Conservation (phyloP, 2,329 filamentous ascomycete genomes). For the Epichloe coenophiala region DNA sequence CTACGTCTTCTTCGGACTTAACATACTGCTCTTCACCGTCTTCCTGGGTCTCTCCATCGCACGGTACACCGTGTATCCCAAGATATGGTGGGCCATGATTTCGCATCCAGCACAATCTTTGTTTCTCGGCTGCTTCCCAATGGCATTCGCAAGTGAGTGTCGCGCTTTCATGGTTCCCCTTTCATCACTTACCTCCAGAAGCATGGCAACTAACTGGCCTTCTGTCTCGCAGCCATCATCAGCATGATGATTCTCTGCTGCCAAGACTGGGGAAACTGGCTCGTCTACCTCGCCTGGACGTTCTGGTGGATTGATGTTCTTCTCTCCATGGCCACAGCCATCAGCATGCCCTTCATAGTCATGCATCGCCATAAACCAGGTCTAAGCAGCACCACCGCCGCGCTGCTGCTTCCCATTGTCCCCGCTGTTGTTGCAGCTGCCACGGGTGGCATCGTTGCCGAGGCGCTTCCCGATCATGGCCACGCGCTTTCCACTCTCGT, state of each 20-base stretch:
- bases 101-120: constrained; percentile 52
- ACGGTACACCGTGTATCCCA: constrained; percentile 51
- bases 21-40: constrained; percentile 40
- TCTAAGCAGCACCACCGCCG: constrained; percentile 47
- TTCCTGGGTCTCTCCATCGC: constrained; percentile 41
- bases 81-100: constrained; percentile 54
- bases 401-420: constrained; percentile 52
- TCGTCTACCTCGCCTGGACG: constrained; percentile 40
- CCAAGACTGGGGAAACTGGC: constrained; percentile 46
- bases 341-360: constrained; percentile 44
- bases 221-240: constrained; percentile 33
- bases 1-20: constrained; percentile 46
- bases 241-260: constrained; percentile 51
- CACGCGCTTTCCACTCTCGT: constrained; percentile 49
- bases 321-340: constrained; percentile 37
- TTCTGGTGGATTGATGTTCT: constrained; percentile 45
- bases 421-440: constrained; percentile 52
- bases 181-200: not conserved
- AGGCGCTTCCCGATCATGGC: constrained; percentile 38
- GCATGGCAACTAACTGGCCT: not conserved
- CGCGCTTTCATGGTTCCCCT: not conserved
- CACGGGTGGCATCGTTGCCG: constrained; percentile 49
- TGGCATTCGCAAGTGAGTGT: constrained; percentile 45
- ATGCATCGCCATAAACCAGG: constrained; percentile 31
- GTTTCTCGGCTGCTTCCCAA: constrained; percentile 55